A percentile compares a stretch with the other conserved stretches of the same genome.
phyloP scores from a whole-genome alignment of 768 basidiomycete genomes.

The Termitomyces heimii region DNA sequence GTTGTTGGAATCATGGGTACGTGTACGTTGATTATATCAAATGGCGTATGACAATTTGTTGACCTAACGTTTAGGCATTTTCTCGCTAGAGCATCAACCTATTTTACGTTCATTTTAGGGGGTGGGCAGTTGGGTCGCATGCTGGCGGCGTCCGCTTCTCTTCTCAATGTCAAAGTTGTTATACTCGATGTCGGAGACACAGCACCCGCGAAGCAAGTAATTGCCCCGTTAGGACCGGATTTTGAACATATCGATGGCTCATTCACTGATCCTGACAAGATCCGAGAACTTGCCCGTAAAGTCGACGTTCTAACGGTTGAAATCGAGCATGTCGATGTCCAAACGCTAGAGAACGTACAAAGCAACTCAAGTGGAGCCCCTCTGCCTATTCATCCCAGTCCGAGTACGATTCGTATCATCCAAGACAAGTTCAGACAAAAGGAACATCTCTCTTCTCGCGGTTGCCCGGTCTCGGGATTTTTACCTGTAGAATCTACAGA shows the following conservation, averaged over 20 bases:
- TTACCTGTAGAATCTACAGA: conserved; percentile 48
- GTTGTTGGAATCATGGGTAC: conserved; percentile 47
- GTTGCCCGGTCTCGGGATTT: conserved; percentile 57
- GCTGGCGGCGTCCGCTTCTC: conserved; percentile 85
- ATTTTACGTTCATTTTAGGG: conserved; percentile 42
- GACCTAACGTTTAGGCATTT: neutral
- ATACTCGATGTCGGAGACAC: conserved; percentile 81
- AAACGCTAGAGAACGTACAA: conserved; percentile 61
- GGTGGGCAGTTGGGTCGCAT: conserved; percentile 98
- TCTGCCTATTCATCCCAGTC: conserved; percentile 66
- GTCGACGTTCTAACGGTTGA: conserved; percentile 92
- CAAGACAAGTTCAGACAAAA: conserved; percentile 80
- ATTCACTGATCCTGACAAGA: conserved; percentile 75
- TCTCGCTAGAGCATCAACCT: neutral
- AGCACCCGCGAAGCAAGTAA: conserved; percentile 86
- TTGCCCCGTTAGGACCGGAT: conserved; percentile 44
- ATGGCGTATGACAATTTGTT: neutral
- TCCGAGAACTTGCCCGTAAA: conserved; percentile 69
- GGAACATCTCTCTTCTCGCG: conserved; percentile 67
- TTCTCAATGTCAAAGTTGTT: conserved; percentile 77
- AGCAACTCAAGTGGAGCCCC: conserved; percentile 20
- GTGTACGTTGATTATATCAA: conserved; percentile 25
- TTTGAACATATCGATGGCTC: conserved; percentile 80
- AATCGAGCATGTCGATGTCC: conserved; percentile 92
- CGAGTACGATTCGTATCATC: conserved; percentile 77